phyloP scores from a whole-genome alignment of 352 stramenopile genomes.

The Blastocystis sp. region DNA sequence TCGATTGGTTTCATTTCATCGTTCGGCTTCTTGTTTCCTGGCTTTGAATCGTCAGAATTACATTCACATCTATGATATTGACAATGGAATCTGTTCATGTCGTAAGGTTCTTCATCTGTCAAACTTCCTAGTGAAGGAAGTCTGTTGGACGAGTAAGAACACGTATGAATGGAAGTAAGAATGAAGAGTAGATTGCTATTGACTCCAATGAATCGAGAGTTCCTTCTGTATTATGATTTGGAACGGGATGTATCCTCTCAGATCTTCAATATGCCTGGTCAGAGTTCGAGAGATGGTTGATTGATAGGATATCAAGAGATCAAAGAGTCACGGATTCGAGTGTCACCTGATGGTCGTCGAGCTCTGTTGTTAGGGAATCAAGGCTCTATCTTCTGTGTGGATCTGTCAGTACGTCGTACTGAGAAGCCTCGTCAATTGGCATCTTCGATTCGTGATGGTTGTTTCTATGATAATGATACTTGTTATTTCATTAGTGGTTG shows the following conservation, averaged over 20 bases:
- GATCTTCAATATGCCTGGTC: slow-evolving; percentile 37
- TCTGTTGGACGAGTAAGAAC: slow-evolving; percentile 36
- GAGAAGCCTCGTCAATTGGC: neutral
- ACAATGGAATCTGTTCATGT: neutral
- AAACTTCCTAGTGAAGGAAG: slow-evolving; percentile 2
- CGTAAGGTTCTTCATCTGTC: slow-evolving; percentile 1
- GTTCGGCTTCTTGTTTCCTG: slow-evolving; percentile 6
- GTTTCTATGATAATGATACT: slow-evolving; percentile 42
- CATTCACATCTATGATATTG: slow-evolving; percentile 4
- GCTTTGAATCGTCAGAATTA: neutral
- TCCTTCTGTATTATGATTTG: slow-evolving; percentile 37
- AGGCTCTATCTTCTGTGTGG: slow-evolving; percentile 4
- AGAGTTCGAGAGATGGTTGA: neutral
- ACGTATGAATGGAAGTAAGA: neutral
- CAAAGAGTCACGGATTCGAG: neutral
- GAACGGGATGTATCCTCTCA: neutral
- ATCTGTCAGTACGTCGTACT: neutral
- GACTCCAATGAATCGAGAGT: slow-evolving; percentile 22
- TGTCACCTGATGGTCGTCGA: slow-evolving; percentile 1
- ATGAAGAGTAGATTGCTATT: neutral
- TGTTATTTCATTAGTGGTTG: slow-evolving; percentile 20
- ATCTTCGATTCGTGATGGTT: neutral
- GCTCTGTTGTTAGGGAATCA: slow-evolving; percentile 1
- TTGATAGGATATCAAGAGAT: slow-evolving; percentile 25
- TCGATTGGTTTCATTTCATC: neutral